Evolutionary conservation across 495 filamentous ascomycete genomes (phyloP).

Genomic region (Cenococcum geophilum): DNA sequence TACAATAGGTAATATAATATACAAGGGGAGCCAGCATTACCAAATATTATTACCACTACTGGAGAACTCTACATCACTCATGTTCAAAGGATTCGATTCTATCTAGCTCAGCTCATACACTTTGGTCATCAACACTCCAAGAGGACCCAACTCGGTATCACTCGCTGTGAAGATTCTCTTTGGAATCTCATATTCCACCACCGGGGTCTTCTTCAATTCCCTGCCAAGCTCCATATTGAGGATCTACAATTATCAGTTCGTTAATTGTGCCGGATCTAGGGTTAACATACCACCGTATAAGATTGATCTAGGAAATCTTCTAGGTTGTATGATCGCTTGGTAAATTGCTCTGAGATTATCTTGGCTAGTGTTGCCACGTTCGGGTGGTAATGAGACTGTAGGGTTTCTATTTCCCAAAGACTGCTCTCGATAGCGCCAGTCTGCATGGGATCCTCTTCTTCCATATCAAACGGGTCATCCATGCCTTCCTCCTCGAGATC

Average conservation of each 20-base stretch:
- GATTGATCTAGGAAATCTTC: conserved; percentile 97
- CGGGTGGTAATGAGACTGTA: conserved; percentile 92
- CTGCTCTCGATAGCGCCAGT: conserved; percentile 86
- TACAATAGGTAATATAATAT: no score
- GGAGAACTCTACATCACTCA: not conserved
- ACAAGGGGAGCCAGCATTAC: no score
- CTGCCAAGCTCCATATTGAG: conserved; percentile 75
- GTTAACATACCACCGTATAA: conserved; percentile 67
- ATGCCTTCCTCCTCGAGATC: conserved; percentile 59
- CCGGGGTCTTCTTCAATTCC: conserved; percentile 75
- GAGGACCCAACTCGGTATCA: conserved; percentile 38
- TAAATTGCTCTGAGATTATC: conserved; percentile 96
- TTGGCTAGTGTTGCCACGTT: conserved; percentile 91
- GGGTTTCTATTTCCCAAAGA: conserved; percentile 86
- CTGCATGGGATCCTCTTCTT: conserved; percentile 74
- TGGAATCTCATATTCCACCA: conserved; percentile 89
- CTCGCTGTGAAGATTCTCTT: conserved; percentile 72
- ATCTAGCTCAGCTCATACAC: conserved; percentile 16
- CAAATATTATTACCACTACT: no score
- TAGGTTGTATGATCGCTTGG: conserved; percentile 82
- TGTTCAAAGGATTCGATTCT: not conserved
- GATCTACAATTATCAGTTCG: conserved; percentile 47
- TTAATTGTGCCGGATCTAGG: not conserved
- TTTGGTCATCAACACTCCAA: conserved; percentile 32
- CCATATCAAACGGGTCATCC: conserved; percentile 70